Percentiles rank a stretch among this genome's conserved stretches.
Conservation (phyloP, 176 grass and related monocot genomes). For the Carex pumila region DNA sequence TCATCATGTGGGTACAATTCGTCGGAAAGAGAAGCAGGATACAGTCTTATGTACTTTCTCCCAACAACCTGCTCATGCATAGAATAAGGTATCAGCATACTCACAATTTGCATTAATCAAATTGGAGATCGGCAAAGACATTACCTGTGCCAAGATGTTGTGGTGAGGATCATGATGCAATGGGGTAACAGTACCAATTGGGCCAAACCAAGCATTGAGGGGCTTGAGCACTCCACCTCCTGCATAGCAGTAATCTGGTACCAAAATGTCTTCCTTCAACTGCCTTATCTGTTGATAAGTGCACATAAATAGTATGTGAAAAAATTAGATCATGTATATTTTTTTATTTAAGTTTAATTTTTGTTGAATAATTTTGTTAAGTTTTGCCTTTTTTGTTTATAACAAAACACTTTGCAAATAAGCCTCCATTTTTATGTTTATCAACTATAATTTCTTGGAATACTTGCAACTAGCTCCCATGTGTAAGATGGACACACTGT, state of each 20-base stretch:
- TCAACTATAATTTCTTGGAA: neutral
- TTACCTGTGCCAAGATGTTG: constrained; percentile 93
- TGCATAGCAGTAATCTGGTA: constrained; percentile 87
- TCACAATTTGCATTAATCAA: constrained; percentile 1
- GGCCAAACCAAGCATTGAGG: constrained; percentile 85
- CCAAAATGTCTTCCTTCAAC: constrained; percentile 65
- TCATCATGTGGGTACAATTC: constrained; percentile 62
- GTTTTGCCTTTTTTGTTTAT: neutral
- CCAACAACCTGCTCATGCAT: constrained; percentile 65
- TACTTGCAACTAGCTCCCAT: neutral
- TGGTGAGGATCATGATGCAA: constrained; percentile 83
- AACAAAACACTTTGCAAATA: neutral
- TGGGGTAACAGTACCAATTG: constrained; percentile 70
- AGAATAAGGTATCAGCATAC: constrained; percentile 5
- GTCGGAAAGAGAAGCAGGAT: constrained; percentile 44
- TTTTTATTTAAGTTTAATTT: neutral
- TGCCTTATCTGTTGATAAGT: constrained; percentile 63
- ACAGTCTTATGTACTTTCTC: constrained; percentile 92
- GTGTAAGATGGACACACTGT: neutral
- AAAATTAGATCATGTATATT: neutral
- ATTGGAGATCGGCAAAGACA: neutral
- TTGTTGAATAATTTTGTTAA: neutral
- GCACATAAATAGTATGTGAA: neutral
- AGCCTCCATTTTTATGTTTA: neutral
- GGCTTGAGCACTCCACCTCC: constrained; percentile 68